phyloP scores from a whole-genome alignment of 768 basidiomycete species.

The Symmetrospora coprosmae region DNA sequence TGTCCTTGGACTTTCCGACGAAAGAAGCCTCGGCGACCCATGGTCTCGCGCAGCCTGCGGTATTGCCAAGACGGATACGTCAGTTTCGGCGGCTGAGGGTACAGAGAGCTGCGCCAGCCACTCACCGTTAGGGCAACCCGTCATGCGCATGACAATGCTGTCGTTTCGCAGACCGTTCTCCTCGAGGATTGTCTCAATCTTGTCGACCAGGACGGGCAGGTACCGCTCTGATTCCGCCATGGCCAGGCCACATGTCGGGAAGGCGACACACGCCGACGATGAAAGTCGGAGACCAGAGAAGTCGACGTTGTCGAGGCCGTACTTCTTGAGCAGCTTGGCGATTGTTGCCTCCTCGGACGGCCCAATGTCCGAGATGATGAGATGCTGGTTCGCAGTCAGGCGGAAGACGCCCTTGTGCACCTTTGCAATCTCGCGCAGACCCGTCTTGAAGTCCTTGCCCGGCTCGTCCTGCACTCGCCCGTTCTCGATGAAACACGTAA shows the following conservation, averaged over 20 bases:
- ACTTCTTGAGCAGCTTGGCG: slow-evolving; percentile 62
- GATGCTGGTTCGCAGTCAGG: slow-evolving; percentile 86
- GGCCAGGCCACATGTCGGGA: slow-evolving; percentile 81
- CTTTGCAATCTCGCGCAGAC: slow-evolving; percentile 79
- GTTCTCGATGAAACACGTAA: slow-evolving; percentile 88
- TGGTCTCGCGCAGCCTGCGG: slow-evolving; percentile 82
- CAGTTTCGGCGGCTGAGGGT: neutral
- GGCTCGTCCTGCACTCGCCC: slow-evolving; percentile 93
- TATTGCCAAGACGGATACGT: slow-evolving; percentile 36
- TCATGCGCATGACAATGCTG: slow-evolving; percentile 96
- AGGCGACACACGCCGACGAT: slow-evolving; percentile 89
- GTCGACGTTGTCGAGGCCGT: slow-evolving; percentile 75
- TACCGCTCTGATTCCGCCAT: slow-evolving; percentile 79
- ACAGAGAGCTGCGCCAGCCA: neutral
- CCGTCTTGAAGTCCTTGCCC: slow-evolving; percentile 77
- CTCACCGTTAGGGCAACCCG: slow-evolving; percentile 53
- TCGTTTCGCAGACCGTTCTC: slow-evolving; percentile 84
- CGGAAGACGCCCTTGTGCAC: slow-evolving; percentile 88
- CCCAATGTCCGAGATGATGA: slow-evolving; percentile 70
- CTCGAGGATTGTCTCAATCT: slow-evolving; percentile 88
- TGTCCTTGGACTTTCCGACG: slow-evolving; percentile 85
- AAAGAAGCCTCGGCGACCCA: slow-evolving; percentile 88
- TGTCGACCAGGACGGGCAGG: slow-evolving; percentile 77
- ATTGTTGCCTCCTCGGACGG: slow-evolving; percentile 59
- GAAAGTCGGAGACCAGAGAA: slow-evolving; percentile 67